These are phyloP conservation scores for Mycosphaerella arachidis DNA, from an alignment of 2,329 filamentous ascomycete genomes.

Conservation along the genomic window DNA sequence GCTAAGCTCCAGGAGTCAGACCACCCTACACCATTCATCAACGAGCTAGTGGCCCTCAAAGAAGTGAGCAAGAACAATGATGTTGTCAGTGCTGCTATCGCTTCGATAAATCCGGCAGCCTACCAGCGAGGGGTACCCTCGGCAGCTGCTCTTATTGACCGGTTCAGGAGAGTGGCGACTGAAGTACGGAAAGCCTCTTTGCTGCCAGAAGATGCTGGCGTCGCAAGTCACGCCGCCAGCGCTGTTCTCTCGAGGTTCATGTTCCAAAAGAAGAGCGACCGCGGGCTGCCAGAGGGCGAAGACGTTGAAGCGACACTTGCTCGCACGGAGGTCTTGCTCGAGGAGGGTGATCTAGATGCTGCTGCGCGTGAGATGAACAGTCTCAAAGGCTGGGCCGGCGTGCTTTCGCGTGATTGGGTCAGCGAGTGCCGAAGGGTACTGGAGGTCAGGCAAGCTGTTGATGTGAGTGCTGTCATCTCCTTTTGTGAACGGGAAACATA, in stretches of 20 bases:
- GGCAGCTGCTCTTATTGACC: slow-evolving; percentile 80
- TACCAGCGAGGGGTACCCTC: slow-evolving; percentile 91
- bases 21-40: slow-evolving; percentile 74
- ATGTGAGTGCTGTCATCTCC: slow-evolving; percentile 58
- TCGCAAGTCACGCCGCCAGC: slow-evolving; percentile 89
- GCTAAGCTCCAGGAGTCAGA: slow-evolving; percentile 71
- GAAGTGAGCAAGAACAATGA: slow-evolving; percentile 74
- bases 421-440: slow-evolving; percentile 84
- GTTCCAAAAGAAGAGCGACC: slow-evolving; percentile 71
- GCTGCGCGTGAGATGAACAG: slow-evolving; percentile 94
- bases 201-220: slow-evolving; percentile 86
- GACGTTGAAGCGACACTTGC: slow-evolving; percentile 93
- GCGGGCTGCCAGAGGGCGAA: slow-evolving; percentile 69
- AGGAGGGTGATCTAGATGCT: slow-evolving; percentile 87
- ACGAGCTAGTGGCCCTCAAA: slow-evolving; percentile 89
- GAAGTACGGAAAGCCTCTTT: slow-evolving; percentile 94
- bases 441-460: slow-evolving; percentile 92
- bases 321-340: slow-evolving; percentile 80
- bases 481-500: neutral
- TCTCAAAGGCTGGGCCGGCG: slow-evolving; percentile 90
- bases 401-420: slow-evolving; percentile 89
- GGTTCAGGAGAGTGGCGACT: slow-evolving; percentile 84
- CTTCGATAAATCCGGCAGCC: slow-evolving; percentile 88
- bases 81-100: slow-evolving; percentile 87
- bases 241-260: slow-evolving; percentile 87